These are phyloP conservation scores for Solanum sejunctum DNA, from an alignment of 257 asterid genomes.

Conservation along the genomic window DNA sequence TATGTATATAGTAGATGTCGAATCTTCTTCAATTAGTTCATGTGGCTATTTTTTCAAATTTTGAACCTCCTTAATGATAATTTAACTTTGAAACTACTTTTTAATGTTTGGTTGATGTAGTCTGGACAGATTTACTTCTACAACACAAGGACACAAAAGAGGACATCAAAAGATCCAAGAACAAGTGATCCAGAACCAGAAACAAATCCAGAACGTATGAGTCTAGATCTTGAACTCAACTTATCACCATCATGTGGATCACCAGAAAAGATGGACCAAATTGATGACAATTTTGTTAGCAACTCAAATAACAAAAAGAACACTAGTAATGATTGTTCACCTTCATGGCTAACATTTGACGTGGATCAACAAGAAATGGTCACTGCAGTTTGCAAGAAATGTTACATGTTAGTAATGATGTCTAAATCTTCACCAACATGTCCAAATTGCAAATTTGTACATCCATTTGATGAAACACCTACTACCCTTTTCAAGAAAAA, in stretches of 20 bases:
- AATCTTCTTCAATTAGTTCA: no score
- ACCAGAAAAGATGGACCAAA: conserved; percentile 1
- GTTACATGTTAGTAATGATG: conserved; percentile 74
- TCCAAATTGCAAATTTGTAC: conserved; percentile 68
- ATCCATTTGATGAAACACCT: conserved; percentile 25
- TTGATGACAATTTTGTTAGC: neutral
- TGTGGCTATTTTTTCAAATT: no score
- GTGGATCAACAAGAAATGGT: conserved; percentile 57
- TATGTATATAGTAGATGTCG: no score
- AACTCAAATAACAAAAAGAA: neutral
- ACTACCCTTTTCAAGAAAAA: conserved; percentile 17
- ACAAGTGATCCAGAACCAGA: conserved; percentile 6
- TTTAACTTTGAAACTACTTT: no score
- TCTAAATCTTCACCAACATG: conserved; percentile 52
- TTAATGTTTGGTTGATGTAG: conserved; percentile 10
- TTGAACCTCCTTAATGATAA: no score
- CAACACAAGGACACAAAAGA: conserved; percentile 47
- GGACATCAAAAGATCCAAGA: conserved; percentile 33
- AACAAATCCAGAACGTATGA: conserved; percentile 17
- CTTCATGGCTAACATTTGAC: conserved; percentile 52
- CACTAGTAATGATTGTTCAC: conserved; percentile 14
- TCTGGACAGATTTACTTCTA: conserved; percentile 51
- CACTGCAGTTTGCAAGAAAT: conserved; percentile 68
- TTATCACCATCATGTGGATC: conserved; percentile 37
- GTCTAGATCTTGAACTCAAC: conserved; percentile 68